Conservation (phyloP, 371 early-diverging fungal species). For the Catenaria anguillulae region DNA sequence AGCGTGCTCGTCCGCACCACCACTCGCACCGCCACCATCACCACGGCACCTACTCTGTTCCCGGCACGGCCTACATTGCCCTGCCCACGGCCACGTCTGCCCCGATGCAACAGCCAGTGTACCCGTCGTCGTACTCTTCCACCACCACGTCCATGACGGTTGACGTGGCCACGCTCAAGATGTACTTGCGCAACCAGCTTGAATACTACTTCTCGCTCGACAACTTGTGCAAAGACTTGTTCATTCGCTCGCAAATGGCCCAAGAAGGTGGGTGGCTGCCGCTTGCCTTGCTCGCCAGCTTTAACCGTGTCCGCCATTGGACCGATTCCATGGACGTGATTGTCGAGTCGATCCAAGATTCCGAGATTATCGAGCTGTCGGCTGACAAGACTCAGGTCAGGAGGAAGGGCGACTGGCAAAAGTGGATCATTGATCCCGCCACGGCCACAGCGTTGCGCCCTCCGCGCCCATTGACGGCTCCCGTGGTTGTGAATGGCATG, state of each 20-base stretch:
- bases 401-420: conserved; percentile 56
- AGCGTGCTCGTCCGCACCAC: too few relatives aligned
- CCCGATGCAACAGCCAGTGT: too few relatives aligned
- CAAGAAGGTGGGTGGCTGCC: conserved; percentile 52
- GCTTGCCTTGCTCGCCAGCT: conserved; percentile 53
- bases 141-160: not conserved
- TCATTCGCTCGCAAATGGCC: conserved; percentile 80
- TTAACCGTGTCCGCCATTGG: conserved; percentile 68
- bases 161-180: not conserved
- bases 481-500: not conserved
- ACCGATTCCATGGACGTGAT: conserved; percentile 46
- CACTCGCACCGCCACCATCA: not conserved
- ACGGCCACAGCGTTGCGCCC: not conserved
- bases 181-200: not conserved
- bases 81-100: not conserved
- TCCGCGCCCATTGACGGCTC: not conserved
- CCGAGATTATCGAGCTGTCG: conserved; percentile 40
- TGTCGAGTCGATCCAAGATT: conserved; percentile 36
- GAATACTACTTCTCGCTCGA: conserved; percentile 91
- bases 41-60: not conserved
- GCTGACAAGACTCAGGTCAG: conserved; percentile 41
- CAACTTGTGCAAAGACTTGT: conserved; percentile 84
- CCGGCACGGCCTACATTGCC: not conserved
- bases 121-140: not conserved
- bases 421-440: conserved; percentile 42